These are phyloP conservation scores for Ceriops zippeliana DNA, from an alignment of 345 rosid species.

Conservation along the genomic window DNA sequence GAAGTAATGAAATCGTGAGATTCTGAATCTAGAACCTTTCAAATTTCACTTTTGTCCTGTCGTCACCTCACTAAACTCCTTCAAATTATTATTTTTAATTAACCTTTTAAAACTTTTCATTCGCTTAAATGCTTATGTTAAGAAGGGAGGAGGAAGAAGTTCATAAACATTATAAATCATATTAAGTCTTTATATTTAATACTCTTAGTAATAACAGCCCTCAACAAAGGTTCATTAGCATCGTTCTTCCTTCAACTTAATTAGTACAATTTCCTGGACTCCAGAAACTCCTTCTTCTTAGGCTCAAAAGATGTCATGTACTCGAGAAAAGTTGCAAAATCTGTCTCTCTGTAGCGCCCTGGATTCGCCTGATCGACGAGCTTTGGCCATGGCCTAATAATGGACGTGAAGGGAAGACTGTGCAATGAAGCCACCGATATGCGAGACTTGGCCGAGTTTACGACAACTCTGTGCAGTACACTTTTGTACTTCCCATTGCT, in stretches of 20 bases:
- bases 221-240: too few species aligned
- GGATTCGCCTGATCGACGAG: slow-evolving; percentile 52
- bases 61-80: too few species aligned
- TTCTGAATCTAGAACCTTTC: too few species aligned
- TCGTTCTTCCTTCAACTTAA: not conserved
- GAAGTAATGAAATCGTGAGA: too few species aligned
- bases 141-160: too few species aligned
- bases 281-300: slow-evolving; percentile 68
- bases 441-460: slow-evolving; percentile 50
- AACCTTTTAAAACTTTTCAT: too few species aligned
- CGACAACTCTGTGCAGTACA: slow-evolving; percentile 72
- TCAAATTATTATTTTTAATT: too few species aligned
- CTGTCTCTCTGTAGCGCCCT: slow-evolving; percentile 52
- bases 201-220: too few species aligned
- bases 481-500: slow-evolving; percentile 93
- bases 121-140: too few species aligned
- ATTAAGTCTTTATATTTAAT: too few species aligned
- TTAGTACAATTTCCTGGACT: slow-evolving; percentile 51
- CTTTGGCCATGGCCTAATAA: slow-evolving; percentile 44
- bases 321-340: slow-evolving; percentile 65
- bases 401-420: slow-evolving; percentile 44
- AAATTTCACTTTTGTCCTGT: too few species aligned
- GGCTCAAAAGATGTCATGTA: slow-evolving; percentile 63
- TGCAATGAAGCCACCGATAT: slow-evolving; percentile 80
- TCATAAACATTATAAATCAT: too few species aligned